Evolutionary conservation across 768 basidiomycete genomes (phyloP).

Genomic region (Naganishia vaughanmartiniae): DNA sequence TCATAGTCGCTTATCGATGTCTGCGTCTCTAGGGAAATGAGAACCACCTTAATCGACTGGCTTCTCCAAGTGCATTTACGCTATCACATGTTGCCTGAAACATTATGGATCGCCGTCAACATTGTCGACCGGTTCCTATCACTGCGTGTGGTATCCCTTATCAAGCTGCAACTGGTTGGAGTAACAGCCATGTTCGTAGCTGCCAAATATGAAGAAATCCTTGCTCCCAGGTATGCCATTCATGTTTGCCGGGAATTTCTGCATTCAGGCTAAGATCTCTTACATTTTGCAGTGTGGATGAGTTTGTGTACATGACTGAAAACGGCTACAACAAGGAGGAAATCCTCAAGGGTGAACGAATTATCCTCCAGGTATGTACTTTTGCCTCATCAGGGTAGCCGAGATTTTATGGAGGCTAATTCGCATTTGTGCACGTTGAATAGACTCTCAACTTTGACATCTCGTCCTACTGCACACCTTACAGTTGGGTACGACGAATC

Average conservation of each 20-base stretch:
- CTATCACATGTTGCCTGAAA: slow-evolving; percentile 99
- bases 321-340: slow-evolving; percentile 90
- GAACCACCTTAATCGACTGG: slow-evolving; percentile 96
- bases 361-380: slow-evolving; percentile 70
- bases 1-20: neutral
- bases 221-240: slow-evolving; percentile 70
- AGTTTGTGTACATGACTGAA: slow-evolving; percentile 98
- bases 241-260: neutral
- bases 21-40: slow-evolving; percentile 72
- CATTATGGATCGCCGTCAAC: slow-evolving; percentile 98
- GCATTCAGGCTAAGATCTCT: neutral
- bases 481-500: slow-evolving; percentile 97
- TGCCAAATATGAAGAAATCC: slow-evolving; percentile 97
- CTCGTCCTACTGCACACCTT: slow-evolving; percentile 97
- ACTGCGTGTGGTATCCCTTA: slow-evolving; percentile 77
- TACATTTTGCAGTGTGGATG: slow-evolving; percentile 63
- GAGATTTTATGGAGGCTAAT: neutral
- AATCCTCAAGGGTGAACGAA: slow-evolving; percentile 95
- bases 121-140: slow-evolving; percentile 90
- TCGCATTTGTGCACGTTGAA: neutral
- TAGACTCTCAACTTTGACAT: slow-evolving; percentile 85
- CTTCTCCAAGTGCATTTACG: slow-evolving; percentile 93
- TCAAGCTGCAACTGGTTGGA: slow-evolving; percentile 93
- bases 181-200: slow-evolving; percentile 99
- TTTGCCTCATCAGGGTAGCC: neutral